These are phyloP conservation scores for grape (Vitis vinifera) DNA, from an alignment of 164 flowering plant species.

Conservation along the genomic window DNA sequence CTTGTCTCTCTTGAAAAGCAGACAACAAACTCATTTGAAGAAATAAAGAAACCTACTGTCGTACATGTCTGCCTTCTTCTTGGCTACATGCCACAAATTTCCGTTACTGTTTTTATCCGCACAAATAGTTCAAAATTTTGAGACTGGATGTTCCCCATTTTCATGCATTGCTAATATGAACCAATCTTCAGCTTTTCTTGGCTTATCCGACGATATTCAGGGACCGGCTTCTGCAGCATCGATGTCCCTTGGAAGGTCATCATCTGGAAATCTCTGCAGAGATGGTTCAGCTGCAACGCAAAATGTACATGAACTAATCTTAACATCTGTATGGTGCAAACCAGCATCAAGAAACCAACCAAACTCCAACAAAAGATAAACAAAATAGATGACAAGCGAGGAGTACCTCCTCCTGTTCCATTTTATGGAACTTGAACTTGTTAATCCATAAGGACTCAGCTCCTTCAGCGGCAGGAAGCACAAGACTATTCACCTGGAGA, in stretches of 20 bases:
- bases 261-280: slow-evolving; percentile 33
- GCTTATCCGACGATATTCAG: slow-evolving; percentile 13
- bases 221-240: slow-evolving; percentile 49
- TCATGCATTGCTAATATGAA: background rate
- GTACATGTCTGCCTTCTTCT: too few species aligned
- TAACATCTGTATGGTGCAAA: too few species aligned
- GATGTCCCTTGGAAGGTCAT: slow-evolving; percentile 69
- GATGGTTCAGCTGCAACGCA: slow-evolving; percentile 40
- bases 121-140: background rate
- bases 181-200: background rate
- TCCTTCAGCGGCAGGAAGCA: slow-evolving; percentile 74
- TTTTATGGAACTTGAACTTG: slow-evolving; percentile 51
- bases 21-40: too few species aligned
- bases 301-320: background rate
- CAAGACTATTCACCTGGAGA: slow-evolving; percentile 44
- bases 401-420: slow-evolving; percentile 44
- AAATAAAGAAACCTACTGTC: too few species aligned
- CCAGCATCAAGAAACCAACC: background rate
- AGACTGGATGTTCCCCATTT: background rate
- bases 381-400: background rate
- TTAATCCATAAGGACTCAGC: slow-evolving; percentile 63
- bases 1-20: too few species aligned
- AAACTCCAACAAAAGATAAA: background rate
- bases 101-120: background rate
- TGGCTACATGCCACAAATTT: too few species aligned